A percentile compares a stretch with the other conserved stretches of the same genome.
phyloP scores from a whole-genome alignment of 225 moss, liverwort and hornwort genomes.

The Straminergon stramineum region DNA sequence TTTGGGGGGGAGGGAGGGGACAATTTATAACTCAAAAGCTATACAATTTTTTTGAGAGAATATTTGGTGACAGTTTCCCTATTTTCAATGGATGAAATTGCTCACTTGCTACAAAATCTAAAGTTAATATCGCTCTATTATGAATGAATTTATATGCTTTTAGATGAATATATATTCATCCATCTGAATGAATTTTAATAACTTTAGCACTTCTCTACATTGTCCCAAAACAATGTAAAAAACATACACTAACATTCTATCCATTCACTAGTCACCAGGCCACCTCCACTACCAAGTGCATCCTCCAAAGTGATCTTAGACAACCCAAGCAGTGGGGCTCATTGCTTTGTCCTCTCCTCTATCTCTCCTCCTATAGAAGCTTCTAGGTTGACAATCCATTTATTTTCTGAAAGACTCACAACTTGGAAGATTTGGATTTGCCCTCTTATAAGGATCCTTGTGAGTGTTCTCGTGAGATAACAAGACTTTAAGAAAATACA shows the following conservation, averaged over 20 bases:
- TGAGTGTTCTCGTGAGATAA: fast-evolving
- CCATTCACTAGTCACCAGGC: fast-evolving
- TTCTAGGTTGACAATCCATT: fast-evolving
- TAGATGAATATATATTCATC: not conserved
- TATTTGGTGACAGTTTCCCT: fast-evolving
- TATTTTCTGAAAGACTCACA: fast-evolving
- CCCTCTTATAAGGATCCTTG: fast-evolving
- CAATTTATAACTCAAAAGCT: not conserved
- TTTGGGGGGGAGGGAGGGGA: fast-evolving
- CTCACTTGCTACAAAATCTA: not conserved
- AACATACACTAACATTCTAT: fast-evolving
- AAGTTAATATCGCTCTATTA: not conserved
- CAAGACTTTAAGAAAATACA: not conserved
- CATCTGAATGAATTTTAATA: not conserved
- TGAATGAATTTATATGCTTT: not conserved
- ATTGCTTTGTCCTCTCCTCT: fast-evolving
- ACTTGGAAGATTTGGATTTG: not conserved
- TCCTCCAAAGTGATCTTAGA: no score
- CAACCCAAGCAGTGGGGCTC: fast-evolving
- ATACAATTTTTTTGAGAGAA: not conserved
- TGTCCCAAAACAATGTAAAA: not conserved
- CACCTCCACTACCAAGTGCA: not conserved
- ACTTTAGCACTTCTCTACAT: fast-evolving
- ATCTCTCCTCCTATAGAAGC: no score
- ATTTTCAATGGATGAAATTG: not conserved